Conservation (phyloP, 441 rosid species). For the Caryocar brasiliense region DNA sequence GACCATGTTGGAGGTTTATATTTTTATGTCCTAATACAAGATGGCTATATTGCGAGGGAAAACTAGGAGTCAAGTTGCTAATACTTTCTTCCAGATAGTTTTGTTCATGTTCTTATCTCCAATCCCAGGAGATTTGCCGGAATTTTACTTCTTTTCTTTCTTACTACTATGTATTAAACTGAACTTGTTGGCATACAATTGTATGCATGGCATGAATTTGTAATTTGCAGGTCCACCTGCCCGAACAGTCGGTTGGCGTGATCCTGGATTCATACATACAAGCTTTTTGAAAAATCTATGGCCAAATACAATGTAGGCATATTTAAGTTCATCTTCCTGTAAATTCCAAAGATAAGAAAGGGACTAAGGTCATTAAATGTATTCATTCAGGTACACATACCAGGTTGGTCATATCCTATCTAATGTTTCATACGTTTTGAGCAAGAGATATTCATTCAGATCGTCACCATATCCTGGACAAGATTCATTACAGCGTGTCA, state of each 20-base stretch:
- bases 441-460: slow-evolving; percentile 56
- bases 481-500: slow-evolving; percentile 66
- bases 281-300: slow-evolving; percentile 78
- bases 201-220: not conserved
- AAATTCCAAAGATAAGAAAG: not conserved
- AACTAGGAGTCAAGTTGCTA: too few species aligned
- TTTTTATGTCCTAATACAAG: not conserved
- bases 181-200: not conserved
- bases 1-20: not conserved
- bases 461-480: slow-evolving; percentile 88
- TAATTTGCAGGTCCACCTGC: slow-evolving; percentile 64
- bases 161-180: not conserved
- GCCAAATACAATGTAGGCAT: slow-evolving; percentile 64
- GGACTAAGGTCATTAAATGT: not conserved
- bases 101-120: not conserved
- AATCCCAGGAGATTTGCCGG: not conserved
- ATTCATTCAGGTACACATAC: slow-evolving; percentile 53
- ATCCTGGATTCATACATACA: slow-evolving; percentile 88
- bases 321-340: not conserved
- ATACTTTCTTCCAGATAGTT: too few species aligned
- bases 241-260: slow-evolving; percentile 89
- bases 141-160: not conserved
- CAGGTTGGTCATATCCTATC: slow-evolving; percentile 57
- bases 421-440: slow-evolving; percentile 47
- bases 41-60: too few species aligned